These are phyloP conservation scores for Stemphylium vesicarium DNA, from an alignment of 2,329 filamentous ascomycete species.

Conservation along the genomic window DNA sequence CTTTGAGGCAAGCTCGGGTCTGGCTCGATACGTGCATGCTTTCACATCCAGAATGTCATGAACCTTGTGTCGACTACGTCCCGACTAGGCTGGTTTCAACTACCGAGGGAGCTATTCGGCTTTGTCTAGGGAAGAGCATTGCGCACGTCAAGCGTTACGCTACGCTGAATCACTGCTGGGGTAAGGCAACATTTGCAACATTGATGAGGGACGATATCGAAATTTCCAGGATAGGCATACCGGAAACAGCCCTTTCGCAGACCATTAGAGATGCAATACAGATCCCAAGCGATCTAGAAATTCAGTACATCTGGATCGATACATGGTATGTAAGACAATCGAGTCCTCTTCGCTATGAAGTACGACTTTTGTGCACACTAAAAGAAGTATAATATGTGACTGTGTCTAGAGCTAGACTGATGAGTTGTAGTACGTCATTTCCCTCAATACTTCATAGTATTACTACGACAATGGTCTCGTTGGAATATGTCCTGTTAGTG, in stretches of 20 bases:
- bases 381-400: no score
- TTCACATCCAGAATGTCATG: background rate
- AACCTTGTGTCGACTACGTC: background rate
- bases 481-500: no score
- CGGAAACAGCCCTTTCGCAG: background rate
- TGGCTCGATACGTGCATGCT: background rate
- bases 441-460: no score
- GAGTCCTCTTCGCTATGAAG: no score
- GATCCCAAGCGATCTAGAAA: background rate
- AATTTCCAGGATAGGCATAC: background rate
- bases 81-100: background rate
- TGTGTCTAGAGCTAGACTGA: no score
- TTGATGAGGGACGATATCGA: background rate
- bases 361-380: no score
- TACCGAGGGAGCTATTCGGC: background rate
- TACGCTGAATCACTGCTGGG: background rate
- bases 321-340: background rate
- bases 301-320: background rate
- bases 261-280: background rate
- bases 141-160: background rate
- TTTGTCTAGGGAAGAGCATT: background rate
- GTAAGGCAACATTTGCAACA: background rate
- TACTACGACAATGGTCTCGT: no score
- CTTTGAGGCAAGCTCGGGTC: no score
- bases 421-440: no score